These are phyloP conservation scores for rapeseed (Brassica napus) DNA, from an alignment of 345 rosid species.

Conservation along the genomic window Da-Ae NC_063452.1:35143501-35144000, in stretches of 20 bases:
- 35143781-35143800: constrained; percentile 84
- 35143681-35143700: constrained; percentile 97
- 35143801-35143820: constrained; percentile 59
- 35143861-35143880: background rate
- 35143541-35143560: constrained; percentile 99
- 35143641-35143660: constrained; percentile 92
- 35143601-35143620: background rate
- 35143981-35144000: constrained; percentile 95
- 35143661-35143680: constrained; percentile 91
- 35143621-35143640: constrained; percentile 15
- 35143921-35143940: constrained; percentile 83
- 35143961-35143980: constrained; percentile 92
- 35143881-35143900: background rate
- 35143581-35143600: background rate
- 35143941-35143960: constrained; percentile 95
- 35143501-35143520: constrained; percentile 93
- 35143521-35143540: constrained; percentile 88
- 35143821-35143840: constrained; percentile 48
- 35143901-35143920: constrained; percentile 27
- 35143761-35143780: constrained; percentile 86
- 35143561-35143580: constrained; percentile 70
- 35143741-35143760: constrained; percentile 93
- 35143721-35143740: constrained; percentile 91
- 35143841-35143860: background rate
- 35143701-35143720: constrained; percentile 76